Conservation (phyloP, 257 asterid species). For the Przewalskia tangutica region DNA sequence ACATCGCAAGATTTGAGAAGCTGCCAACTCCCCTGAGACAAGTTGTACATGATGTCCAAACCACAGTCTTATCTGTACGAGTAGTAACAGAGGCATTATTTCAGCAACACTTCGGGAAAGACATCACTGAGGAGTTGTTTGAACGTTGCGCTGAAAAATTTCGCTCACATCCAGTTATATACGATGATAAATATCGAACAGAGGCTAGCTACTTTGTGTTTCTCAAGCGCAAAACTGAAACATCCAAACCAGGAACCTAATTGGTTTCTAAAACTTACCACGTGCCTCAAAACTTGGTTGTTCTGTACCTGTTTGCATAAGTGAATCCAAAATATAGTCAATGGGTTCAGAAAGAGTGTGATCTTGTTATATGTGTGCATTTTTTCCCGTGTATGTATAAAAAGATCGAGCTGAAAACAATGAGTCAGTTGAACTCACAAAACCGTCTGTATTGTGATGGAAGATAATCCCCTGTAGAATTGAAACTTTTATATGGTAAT, state of each 20-base stretch:
- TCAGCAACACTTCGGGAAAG: slow-evolving; percentile 38
- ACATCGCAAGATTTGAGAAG: slow-evolving; percentile 21
- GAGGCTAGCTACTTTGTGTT: slow-evolving; percentile 38
- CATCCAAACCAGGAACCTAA: not conserved
- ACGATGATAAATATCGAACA: slow-evolving; percentile 15
- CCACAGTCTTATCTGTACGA: slow-evolving; percentile 16
- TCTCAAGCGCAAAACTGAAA: slow-evolving; percentile 26
- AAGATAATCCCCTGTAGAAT: not conserved
- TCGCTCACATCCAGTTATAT: slow-evolving; percentile 16
- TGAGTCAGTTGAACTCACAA: not conserved
- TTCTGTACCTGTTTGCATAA: not conserved
- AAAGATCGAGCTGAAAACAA: not conserved
- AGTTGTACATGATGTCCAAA: slow-evolving; percentile 13
- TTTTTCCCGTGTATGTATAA: not conserved
- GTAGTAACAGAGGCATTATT: slow-evolving; percentile 41
- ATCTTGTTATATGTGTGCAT: not conserved
- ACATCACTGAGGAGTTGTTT: slow-evolving; percentile 37
- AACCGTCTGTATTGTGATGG: not conserved
- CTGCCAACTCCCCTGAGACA: slow-evolving; percentile 20
- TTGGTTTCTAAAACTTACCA: not conserved
- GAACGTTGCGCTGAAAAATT: slow-evolving; percentile 21
- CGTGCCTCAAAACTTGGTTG: not conserved
- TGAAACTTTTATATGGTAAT: not conserved
- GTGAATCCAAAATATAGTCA: not conserved
- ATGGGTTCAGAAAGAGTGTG: not conserved